Conservation (phyloP, 208 protist genomes). For the Leptomonas seymouri region DNA sequence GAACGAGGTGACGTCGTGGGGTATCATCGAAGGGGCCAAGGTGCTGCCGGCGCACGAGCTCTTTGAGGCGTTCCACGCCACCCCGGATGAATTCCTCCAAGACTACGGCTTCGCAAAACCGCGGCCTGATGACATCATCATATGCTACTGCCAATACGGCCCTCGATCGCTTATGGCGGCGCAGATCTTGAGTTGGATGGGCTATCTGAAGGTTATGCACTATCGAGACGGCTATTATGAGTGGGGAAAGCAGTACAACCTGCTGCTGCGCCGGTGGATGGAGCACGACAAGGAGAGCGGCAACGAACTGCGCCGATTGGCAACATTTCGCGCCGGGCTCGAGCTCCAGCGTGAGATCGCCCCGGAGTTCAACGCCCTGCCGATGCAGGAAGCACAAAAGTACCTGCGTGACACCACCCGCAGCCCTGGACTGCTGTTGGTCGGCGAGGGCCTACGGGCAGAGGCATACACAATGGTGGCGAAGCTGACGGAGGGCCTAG, state of each 20-base stretch:
- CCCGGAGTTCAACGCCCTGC: conserved; percentile 77
- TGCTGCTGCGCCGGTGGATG: conserved; percentile 82
- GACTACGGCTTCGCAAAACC: conserved; percentile 83
- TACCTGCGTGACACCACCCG: conserved; percentile 79
- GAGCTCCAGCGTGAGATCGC: conserved; percentile 82
- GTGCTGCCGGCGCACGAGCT: conserved; percentile 83
- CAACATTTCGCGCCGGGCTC: conserved; percentile 63
- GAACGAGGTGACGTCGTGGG: conserved; percentile 85
- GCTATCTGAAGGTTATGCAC: conserved; percentile 77
- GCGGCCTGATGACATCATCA: conserved; percentile 64
- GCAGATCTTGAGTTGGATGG: conserved; percentile 86
- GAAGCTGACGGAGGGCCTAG: conserved; percentile 50
- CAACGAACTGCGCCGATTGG: conserved; percentile 70
- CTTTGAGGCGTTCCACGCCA: conserved; percentile 82
- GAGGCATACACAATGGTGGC: conserved; percentile 64
- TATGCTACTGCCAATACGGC: conserved; percentile 87
- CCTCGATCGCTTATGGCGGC: conserved; percentile 82
- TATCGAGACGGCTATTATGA: conserved; percentile 86
- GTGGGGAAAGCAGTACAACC: conserved; percentile 87
- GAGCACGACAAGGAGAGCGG: conserved; percentile 74
- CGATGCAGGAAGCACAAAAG: conserved; percentile 62
- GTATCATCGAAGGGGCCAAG: conserved; percentile 84
- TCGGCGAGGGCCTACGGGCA: conserved; percentile 62
- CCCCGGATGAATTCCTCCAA: conserved; percentile 65
- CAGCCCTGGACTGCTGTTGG: conserved; percentile 50